Conservation (phyloP, 1,284 basidiomycete genomes). For the Tausonia pullulans region DNA sequence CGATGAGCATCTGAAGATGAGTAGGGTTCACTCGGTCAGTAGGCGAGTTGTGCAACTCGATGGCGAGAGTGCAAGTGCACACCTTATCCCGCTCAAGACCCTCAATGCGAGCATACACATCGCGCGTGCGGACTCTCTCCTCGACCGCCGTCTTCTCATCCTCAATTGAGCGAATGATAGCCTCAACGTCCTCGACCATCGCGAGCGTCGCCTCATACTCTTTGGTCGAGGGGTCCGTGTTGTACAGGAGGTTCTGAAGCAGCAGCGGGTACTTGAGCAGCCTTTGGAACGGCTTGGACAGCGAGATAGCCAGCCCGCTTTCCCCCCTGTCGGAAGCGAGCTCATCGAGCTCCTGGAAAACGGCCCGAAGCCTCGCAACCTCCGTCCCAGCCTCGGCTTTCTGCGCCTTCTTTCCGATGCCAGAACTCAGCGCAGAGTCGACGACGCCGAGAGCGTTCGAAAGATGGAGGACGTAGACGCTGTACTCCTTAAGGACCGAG, state of each 20-base stretch:
- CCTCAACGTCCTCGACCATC: conserved; percentile 95
- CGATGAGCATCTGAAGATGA: conserved; percentile 46
- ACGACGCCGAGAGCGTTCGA: conserved; percentile 79
- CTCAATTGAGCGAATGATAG: conserved; percentile 88
- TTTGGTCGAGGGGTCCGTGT: conserved; percentile 90
- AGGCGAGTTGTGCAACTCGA: neutral
- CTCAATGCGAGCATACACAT: conserved; percentile 90
- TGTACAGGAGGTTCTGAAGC: conserved; percentile 90
- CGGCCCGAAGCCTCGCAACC: conserved; percentile 56
- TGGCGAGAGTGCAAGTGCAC: conserved; percentile 21
- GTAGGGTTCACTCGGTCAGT: conserved; percentile 1
- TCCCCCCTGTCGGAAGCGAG: conserved; percentile 74
- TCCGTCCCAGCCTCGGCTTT: conserved; percentile 59
- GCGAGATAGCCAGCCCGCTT: conserved; percentile 81
- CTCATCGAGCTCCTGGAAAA: conserved; percentile 63
- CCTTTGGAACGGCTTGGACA: conserved; percentile 94
- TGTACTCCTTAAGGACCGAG: conserved; percentile 78
- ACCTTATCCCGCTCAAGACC: conserved; percentile 77
- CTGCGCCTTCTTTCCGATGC: conserved; percentile 52
- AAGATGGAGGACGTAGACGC: conserved; percentile 75
- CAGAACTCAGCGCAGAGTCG: conserved; percentile 61
- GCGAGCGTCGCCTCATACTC: conserved; percentile 92
- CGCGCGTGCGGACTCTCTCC: conserved; percentile 84
- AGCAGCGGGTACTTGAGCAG: conserved; percentile 93
- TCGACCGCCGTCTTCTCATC: conserved; percentile 95